phyloP scores from a whole-genome alignment of 139 green algal species.

The Chlorella sp. region DNA sequence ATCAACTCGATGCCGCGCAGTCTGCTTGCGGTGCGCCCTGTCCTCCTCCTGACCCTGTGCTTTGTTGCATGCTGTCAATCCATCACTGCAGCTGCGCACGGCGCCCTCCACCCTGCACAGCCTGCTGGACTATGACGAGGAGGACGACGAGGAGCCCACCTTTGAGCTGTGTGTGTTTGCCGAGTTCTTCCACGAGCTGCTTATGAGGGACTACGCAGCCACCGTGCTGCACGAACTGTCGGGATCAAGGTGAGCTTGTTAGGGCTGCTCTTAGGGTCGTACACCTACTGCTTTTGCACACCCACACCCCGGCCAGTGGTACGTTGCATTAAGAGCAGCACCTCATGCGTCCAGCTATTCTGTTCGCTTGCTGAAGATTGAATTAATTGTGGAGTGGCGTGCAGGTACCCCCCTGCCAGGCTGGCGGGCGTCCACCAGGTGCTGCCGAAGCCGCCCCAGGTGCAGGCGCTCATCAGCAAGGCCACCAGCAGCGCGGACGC shows the following conservation, averaged over 20 bases:
- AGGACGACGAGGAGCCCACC: constrained; percentile 49
- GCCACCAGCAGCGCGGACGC: too few species aligned
- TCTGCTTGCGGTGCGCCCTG: too few species aligned
- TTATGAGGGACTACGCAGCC: constrained; percentile 47
- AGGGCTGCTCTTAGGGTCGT: neutral
- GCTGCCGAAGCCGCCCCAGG: neutral
- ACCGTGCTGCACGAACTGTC: constrained; percentile 6
- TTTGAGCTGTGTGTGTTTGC: constrained; percentile 70
- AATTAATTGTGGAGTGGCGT: too few species aligned
- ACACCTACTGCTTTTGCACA: neutral
- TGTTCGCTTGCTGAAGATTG: too few species aligned
- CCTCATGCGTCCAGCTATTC: neutral
- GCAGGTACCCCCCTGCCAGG: too few species aligned
- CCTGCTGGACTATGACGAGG: constrained; percentile 76
- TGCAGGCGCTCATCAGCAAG: too few species aligned
- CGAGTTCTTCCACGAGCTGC: constrained; percentile 61
- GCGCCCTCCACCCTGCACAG: constrained; percentile 52
- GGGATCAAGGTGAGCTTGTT: neutral
- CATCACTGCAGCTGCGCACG: constrained; percentile 4
- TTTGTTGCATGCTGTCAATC: too few species aligned
- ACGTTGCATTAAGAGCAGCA: too few species aligned
- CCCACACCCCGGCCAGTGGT: neutral
- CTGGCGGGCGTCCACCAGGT: too few species aligned
- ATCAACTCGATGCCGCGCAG: too few species aligned
- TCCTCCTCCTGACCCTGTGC: too few species aligned